Evolutionary conservation across 2,329 filamentous ascomycete genomes (phyloP).

Genomic region (Cladobotryum protrusum): DNA sequence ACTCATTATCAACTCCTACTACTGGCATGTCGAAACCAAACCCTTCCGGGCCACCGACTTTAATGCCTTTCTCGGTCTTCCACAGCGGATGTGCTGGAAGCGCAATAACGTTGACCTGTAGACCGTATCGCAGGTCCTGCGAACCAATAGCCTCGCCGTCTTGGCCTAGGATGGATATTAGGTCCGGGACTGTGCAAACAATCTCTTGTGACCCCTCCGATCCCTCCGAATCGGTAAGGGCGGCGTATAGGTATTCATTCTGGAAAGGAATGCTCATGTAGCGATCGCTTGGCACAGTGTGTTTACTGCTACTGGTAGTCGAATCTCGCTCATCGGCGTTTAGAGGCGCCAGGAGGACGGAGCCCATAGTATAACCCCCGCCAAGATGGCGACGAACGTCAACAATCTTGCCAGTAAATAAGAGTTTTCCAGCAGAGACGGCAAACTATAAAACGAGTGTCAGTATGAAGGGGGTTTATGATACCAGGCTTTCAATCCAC

Average conservation of each 20-base stretch:
- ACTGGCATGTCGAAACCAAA: conserved; percentile 27
- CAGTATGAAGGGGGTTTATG: not conserved
- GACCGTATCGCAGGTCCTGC: conserved; percentile 44
- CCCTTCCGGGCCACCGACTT: conserved; percentile 28
- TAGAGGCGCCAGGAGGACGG: conserved; percentile 28
- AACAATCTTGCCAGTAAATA: conserved; percentile 35
- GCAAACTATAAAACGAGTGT: conserved; percentile 25
- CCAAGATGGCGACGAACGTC: conserved; percentile 33
- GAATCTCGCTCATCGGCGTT: conserved; percentile 25
- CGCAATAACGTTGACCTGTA: conserved; percentile 44
- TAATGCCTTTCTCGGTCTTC: conserved; percentile 33
- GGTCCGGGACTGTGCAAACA: conserved; percentile 30
- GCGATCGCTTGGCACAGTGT: conserved; percentile 15
- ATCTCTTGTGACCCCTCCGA: conserved; percentile 24
- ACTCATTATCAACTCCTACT: conserved; percentile 26
- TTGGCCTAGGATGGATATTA: conserved; percentile 32
- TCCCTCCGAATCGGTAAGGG: conserved; percentile 25
- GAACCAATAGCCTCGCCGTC: conserved; percentile 46
- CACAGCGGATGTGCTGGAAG: conserved; percentile 45
- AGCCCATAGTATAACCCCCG: conserved; percentile 36
- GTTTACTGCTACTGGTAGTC: conserved; percentile 10
- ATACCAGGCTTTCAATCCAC: not conserved
- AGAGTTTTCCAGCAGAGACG: conserved; percentile 28
- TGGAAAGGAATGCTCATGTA: conserved; percentile 36
- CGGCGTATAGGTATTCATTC: conserved; percentile 36